A percentile compares a stretch with the other conserved stretches of the same genome.
Conservation (phyloP, 2,329 filamentous ascomycete genomes). For the Endothia cerciana region DNA sequence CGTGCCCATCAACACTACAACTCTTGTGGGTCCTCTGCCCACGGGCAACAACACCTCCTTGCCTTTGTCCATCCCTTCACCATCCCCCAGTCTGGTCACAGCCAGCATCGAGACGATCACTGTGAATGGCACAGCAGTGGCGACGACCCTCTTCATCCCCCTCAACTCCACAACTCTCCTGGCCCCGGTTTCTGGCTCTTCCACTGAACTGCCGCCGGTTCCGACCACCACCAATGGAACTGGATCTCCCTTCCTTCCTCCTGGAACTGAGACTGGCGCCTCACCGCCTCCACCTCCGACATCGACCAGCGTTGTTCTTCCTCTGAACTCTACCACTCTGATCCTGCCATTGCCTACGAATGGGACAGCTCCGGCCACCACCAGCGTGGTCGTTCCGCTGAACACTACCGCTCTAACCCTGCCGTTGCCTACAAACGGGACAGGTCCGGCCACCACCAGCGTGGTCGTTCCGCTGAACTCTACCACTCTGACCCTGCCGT, state of each 20-base stretch:
- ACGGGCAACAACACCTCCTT: slow-evolving; percentile 17
- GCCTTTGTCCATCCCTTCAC: slow-evolving; percentile 8
- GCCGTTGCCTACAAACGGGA: slow-evolving; percentile 2
- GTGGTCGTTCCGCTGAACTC: slow-evolving; percentile 11
- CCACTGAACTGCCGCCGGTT: slow-evolving; percentile 7
- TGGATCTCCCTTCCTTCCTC: slow-evolving; percentile 14
- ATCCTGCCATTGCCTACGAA: not conserved
- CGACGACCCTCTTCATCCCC: slow-evolving; percentile 25
- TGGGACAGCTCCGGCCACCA: slow-evolving; percentile 8
- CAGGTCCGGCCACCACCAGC: slow-evolving; percentile 12
- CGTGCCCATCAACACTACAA: slow-evolving; percentile 16
- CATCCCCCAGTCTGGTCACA: slow-evolving; percentile 15
- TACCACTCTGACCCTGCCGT: slow-evolving; percentile 1
- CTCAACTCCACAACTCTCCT: slow-evolving; percentile 23
- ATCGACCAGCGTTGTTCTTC: slow-evolving; percentile 13
- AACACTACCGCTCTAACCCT: slow-evolving; percentile 11
- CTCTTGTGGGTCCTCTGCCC: slow-evolving; percentile 16
- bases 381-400: slow-evolving; percentile 6
- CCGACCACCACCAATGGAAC: slow-evolving; percentile 20
- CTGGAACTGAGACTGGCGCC: slow-evolving; percentile 16
- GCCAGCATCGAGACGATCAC: slow-evolving; percentile 22
- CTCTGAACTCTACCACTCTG: slow-evolving; percentile 14
- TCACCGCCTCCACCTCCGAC: not conserved
- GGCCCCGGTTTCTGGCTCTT: slow-evolving; percentile 16
- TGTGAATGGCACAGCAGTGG: slow-evolving; percentile 24